Evolutionary conservation across 352 stramenopile species (phyloP).

Genomic region (Phytophthora hybrid): DNA sequence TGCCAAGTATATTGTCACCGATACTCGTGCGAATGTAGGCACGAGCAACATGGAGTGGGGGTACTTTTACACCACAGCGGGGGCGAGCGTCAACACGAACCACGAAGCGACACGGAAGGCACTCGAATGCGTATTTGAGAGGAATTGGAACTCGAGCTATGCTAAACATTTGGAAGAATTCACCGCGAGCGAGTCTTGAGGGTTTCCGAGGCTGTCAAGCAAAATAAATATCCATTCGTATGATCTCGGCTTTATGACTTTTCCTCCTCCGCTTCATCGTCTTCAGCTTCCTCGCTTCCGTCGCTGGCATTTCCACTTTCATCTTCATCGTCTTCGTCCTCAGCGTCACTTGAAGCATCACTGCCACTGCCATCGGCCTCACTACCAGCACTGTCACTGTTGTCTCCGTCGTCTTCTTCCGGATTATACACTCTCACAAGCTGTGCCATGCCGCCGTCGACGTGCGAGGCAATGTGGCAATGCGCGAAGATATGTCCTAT

Average conservation of each 20-base stretch:
- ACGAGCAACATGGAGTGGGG: constrained; percentile 91
- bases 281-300: not conserved
- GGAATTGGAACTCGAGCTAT: constrained; percentile 82
- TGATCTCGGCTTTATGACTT: not conserved
- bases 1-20: constrained; percentile 88
- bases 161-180: constrained; percentile 46
- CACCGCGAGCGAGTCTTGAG: constrained; percentile 3
- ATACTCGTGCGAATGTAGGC: constrained; percentile 79
- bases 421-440: constrained; percentile 59
- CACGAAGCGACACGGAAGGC: constrained; percentile 57
- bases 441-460: constrained; percentile 81
- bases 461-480: constrained; percentile 79
- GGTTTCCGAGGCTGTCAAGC: not conserved
- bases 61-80: constrained; percentile 90
- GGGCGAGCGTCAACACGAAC: constrained; percentile 83
- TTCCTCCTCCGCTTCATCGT: constrained; percentile 14
- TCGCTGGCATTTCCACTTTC: constrained; percentile 14
- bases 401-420: not conserved
- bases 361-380: constrained; percentile 7
- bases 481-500: constrained; percentile 72
- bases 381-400: not conserved
- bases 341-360: constrained; percentile 3
- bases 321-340: constrained; percentile 16
- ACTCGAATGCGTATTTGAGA: constrained; percentile 71
- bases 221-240: constrained; percentile 37